Evolutionary conservation across 169 alveolate species (phyloP).

Genomic region (Plasmodium cynomolgi): DNA sequence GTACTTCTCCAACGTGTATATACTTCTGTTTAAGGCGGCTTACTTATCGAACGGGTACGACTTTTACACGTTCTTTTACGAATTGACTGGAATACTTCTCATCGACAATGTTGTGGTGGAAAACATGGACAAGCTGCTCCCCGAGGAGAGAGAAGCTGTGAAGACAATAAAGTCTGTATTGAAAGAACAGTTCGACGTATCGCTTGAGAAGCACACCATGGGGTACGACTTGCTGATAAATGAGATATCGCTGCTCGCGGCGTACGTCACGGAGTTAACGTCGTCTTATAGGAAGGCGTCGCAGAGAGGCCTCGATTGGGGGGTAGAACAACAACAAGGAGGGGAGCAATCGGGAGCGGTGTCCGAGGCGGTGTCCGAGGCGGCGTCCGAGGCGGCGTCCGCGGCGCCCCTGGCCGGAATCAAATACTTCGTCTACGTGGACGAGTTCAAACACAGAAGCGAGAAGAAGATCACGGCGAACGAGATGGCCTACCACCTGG

Average conservation of each 20-base stretch:
- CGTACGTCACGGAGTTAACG: constrained; percentile 65
- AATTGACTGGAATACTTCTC: constrained; percentile 51
- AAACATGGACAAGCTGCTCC: not conserved
- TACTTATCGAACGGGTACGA: constrained; percentile 41
- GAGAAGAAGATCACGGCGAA: not conserved
- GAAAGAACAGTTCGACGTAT: not conserved
- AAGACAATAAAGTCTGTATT: not conserved
- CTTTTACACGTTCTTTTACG: constrained; percentile 52
- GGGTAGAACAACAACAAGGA: not conserved
- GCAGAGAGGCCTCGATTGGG: too few relatives aligned
- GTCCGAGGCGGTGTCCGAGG: not conserved
- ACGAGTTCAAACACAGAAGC: constrained; percentile 4
- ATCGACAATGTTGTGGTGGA: constrained; percentile 12
- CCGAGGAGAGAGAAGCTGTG: not conserved
- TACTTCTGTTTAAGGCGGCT: constrained; percentile 62
- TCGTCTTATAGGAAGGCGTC: constrained; percentile 21
- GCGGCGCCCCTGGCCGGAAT: constrained; percentile 12
- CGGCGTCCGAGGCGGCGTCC: not conserved
- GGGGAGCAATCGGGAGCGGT: not conserved
- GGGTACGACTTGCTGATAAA: constrained; percentile 19
- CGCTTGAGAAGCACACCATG: constrained; percentile 16
- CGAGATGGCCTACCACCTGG: not conserved
- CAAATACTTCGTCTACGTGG: constrained; percentile 52
- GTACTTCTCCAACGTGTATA: constrained; percentile 62
- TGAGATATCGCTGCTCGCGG: constrained; percentile 51